These are phyloP conservation scores for Pythium scleroteichum DNA, from an alignment of 352 stramenopile species.

Conservation along the genomic window DNA sequence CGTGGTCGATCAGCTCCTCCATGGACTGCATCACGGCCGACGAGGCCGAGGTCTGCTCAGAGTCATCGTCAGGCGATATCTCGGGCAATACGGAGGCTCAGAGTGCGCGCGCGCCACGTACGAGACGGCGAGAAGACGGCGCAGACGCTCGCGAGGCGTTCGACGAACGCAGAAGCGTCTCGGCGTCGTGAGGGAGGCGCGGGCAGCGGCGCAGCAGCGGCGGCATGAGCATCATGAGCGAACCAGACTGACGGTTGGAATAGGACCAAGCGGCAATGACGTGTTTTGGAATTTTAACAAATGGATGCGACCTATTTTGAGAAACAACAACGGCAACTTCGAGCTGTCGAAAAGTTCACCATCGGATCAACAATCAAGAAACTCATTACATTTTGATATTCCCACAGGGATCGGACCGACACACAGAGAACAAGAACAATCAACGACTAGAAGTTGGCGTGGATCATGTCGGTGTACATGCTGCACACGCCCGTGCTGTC, in stretches of 20 bases:
- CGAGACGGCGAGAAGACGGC: constrained; percentile 12
- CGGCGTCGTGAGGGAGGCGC: constrained; percentile 16
- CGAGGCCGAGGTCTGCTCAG: constrained; percentile 11
- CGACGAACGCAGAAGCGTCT: constrained; percentile 12
- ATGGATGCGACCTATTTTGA: too few relatives aligned
- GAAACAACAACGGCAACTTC: too few relatives aligned
- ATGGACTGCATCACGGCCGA: constrained; percentile 40
- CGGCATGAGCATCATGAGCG: constrained; percentile 13
- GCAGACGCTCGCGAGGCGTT: not conserved
- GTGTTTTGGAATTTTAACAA: too few relatives aligned
- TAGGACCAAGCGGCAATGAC: too few relatives aligned
- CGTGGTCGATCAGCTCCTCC: constrained; percentile 57
- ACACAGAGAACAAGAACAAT: too few relatives aligned
- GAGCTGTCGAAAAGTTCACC: too few relatives aligned
- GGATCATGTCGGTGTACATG: constrained; percentile 41
- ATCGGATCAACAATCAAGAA: too few relatives aligned
- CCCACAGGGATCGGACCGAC: too few relatives aligned
- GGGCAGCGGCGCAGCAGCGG: constrained; percentile 18
- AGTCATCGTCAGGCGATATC: not conserved
- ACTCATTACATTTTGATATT: too few relatives aligned
- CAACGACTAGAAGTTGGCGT: constrained; percentile 26
- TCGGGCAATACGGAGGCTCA: not conserved
- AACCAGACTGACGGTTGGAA: too few relatives aligned
- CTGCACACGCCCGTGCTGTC: constrained; percentile 32
- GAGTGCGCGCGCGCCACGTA: constrained; percentile 3